phyloP scores from a whole-genome alignment of 1,284 basidiomycete genomes.

The Farysia itapuensis region DNA sequence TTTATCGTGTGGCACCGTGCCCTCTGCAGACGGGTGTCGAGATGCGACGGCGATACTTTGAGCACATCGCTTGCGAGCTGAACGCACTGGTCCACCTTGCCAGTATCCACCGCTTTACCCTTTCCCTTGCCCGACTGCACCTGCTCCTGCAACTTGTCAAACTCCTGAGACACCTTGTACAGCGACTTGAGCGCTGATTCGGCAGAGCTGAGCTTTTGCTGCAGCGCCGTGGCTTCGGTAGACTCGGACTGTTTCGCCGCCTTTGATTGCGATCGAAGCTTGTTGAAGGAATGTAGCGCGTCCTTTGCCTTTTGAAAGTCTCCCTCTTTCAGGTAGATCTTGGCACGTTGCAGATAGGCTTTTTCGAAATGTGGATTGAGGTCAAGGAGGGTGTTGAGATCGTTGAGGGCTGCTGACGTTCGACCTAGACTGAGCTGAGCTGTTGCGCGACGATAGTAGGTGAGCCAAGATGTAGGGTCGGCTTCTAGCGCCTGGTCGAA shows the following conservation, averaged over 20 bases:
- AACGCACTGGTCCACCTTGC: conserved; percentile 48
- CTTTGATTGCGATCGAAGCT: conserved; percentile 20
- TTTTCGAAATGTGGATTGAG: conserved; percentile 54
- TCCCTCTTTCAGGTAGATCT: conserved; percentile 52
- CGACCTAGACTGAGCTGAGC: conserved; percentile 56
- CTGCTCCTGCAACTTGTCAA: conserved; percentile 42
- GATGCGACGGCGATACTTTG: conserved; percentile 46
- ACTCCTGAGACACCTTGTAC: conserved; percentile 24
- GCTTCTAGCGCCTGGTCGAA: conserved; percentile 45
- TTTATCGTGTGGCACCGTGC: conserved; percentile 46
- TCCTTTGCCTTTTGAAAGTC: conserved; percentile 40
- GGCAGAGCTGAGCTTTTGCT: conserved; percentile 23
- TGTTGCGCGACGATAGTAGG: conserved; percentile 56
- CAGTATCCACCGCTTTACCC: conserved; percentile 15
- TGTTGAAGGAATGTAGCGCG: conserved; percentile 23
- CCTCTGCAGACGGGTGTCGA: conserved; percentile 42
- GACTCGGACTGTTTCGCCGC: conserved; percentile 1
- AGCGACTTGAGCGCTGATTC: conserved; percentile 35
- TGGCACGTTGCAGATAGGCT: conserved; percentile 53
- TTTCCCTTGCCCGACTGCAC: conserved; percentile 24
- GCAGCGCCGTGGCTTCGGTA: conserved; percentile 15
- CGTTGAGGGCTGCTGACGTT: conserved; percentile 47
- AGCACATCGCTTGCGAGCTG: conserved; percentile 40
- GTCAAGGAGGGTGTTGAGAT: conserved; percentile 42
- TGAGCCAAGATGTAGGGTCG: conserved; percentile 48